Conservation (phyloP, 495 filamentous ascomycete genomes). For the Aspergillus asperescens region DNA sequence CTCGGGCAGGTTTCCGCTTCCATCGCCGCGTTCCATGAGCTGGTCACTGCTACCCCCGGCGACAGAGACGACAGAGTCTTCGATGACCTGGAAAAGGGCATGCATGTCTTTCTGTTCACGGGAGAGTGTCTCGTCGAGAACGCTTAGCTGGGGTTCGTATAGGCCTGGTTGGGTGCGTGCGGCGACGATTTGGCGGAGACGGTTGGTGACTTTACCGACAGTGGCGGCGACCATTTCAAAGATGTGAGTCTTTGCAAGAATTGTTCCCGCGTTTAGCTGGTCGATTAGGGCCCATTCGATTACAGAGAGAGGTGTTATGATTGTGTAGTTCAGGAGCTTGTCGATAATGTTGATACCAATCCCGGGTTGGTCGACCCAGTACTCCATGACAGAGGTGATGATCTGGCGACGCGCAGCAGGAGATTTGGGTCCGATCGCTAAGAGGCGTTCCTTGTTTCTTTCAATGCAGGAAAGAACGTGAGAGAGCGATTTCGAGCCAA, state of each 20-base stretch:
- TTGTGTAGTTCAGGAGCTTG: slow-evolving; percentile 96
- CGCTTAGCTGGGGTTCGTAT: slow-evolving; percentile 54
- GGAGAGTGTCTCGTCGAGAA: slow-evolving; percentile 59
- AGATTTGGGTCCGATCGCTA: slow-evolving; percentile 68
- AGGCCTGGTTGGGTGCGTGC: slow-evolving; percentile 51
- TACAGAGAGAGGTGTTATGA: slow-evolving; percentile 75
- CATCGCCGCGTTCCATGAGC: slow-evolving; percentile 52
- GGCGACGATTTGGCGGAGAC: slow-evolving; percentile 75
- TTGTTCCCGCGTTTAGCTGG: slow-evolving; percentile 56
- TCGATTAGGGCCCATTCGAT: slow-evolving; percentile 80
- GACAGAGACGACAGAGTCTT: slow-evolving; percentile 70
- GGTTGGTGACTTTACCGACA: slow-evolving; percentile 84
- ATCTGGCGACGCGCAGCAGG: slow-evolving; percentile 77
- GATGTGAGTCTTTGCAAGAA: slow-evolving; percentile 65
- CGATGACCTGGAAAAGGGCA: slow-evolving; percentile 70
- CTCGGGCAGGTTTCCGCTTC: slow-evolving; percentile 37
- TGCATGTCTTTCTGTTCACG: slow-evolving; percentile 67
- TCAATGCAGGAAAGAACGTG: slow-evolving; percentile 96
- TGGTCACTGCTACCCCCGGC: slow-evolving; percentile 69
- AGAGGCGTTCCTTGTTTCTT: slow-evolving; percentile 84
- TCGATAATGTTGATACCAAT: slow-evolving; percentile 91
- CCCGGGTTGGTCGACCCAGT: slow-evolving; percentile 90
- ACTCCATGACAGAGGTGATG: slow-evolving; percentile 80
- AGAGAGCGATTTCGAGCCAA: slow-evolving; percentile 91
- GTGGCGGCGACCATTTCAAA: slow-evolving; percentile 89